These are phyloP conservation scores for Kodamaea leandrae DNA, from an alignment of 805 yeast species.

Conservation along the genomic window DNA sequence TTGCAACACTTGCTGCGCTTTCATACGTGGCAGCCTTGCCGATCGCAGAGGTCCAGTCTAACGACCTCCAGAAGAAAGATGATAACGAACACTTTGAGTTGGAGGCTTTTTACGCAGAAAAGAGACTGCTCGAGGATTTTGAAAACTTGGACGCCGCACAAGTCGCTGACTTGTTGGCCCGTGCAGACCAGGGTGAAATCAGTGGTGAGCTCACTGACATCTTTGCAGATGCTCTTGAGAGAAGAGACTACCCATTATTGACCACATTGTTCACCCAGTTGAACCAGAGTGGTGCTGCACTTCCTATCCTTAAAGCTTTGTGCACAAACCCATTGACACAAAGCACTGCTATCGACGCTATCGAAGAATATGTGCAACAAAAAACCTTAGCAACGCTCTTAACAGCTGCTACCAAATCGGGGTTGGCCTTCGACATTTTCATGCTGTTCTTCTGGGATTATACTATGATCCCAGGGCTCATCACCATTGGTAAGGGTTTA, in stretches of 20 bases:
- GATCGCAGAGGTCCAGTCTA: too few species aligned
- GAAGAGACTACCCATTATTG: constrained; percentile 14
- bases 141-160: background rate
- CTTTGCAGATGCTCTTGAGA: constrained; percentile 1
- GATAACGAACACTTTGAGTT: background rate
- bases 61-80: too few species aligned
- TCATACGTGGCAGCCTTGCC: background rate
- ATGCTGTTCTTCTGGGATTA: constrained; percentile 19
- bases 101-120: too few species aligned
- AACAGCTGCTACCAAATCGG: constrained; percentile 17
- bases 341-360: constrained; percentile 16
- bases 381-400: constrained; percentile 17
- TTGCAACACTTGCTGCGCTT: background rate
- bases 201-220: background rate
- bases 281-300: constrained; percentile 19
- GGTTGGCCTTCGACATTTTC: constrained; percentile 21
- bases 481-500: constrained; percentile 14
- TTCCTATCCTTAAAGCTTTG: constrained; percentile 16
- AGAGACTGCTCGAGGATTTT: background rate
- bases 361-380: constrained; percentile 17
- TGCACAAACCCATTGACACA: constrained; percentile 17
- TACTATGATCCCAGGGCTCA: constrained; percentile 18
- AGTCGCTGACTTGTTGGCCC: background rate
- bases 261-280: constrained; percentile 18
- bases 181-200: background rate